Evolutionary conservation across 2,329 filamentous ascomycete species (phyloP), one percentile per base, ranked within the genome.

Genomic region (Sclerotinia subarctica): DNA sequence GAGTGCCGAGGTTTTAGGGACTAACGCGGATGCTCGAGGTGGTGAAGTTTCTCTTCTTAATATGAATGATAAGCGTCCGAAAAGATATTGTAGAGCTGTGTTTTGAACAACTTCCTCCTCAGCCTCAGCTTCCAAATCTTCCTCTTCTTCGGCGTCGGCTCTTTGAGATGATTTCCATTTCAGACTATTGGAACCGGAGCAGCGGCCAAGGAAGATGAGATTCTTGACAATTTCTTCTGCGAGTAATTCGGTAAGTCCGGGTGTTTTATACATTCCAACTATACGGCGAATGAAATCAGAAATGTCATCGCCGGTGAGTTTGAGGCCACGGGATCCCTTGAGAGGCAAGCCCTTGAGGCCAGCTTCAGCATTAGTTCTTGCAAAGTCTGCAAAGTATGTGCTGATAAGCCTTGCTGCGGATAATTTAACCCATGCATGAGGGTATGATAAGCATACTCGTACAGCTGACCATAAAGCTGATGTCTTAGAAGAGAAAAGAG

Each of bases 151-250:
- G n/a, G 81, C 79, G 6, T 47, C 64, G 15, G 79, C 80, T 24
- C 82, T 81, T n/a, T 79, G 79, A 11, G 79, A 78, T 66, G 72
- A 78, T 72, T 76, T 79, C 81, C 77, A 86, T 32, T 74, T 78
- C 56, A 83, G 74, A 74, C 82, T 81, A 71, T 89, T 91, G 46
- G 84, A 84, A 19, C 84, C 84, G 69, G 86, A 85, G 75, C 81
- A 88, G 69, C 84, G 87, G 53, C 89, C 92, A 0, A 99, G 82
- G 82, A 96, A 96, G 49, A 94, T 84, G 47, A 97, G 82, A 71
- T 97, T 93, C 72, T 93, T 90, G 5, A 92, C 87, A 17, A 88
- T 88, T 76, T 96, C 92, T 53, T 87, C 84, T 1, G 91, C 91
- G n/a, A 98, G 82, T 13, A 88, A 84, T 74, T 95, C 90, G 21